Evolutionary conservation across 2,329 filamentous ascomycete genomes (phyloP), one percentile per base, ranked within the genome.

Genomic region (Penicillium sp.): DNA sequence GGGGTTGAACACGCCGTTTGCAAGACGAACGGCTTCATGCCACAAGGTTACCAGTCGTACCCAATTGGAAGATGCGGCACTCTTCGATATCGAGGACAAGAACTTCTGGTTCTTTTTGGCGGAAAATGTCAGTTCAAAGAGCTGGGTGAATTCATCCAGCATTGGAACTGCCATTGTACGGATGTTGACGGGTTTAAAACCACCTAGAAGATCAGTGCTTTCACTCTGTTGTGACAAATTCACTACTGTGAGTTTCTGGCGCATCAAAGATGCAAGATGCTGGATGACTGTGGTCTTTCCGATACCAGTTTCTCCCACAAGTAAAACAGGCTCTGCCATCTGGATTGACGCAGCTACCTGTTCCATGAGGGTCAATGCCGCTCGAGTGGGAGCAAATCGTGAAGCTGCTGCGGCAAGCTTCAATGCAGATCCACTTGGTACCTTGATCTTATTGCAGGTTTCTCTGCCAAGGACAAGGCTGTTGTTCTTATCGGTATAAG

Each of bases 221-320:
- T 99, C 96, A 69, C 93, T 97, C 73, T 99, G 96, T 72, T 99
- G 96, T 0, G 94, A 99, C 71, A 99, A 75, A 70, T 99, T 99
- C 70, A 99, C 92, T 3, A 93, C 91, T 0, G 92, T 89, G 13
- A 99, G 83, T 67, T 91, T 96, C 70, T 92, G 89, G 1, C 93
- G 91, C 29, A 97, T 82, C 4, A 89, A 84, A 57, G 89, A 87
- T 0, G 94, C 92, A 55, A 99, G 81, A 70, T 97, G 92, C 73
- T 99, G 94, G 15, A 99, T 88, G 27, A 94, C 90, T 0, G 94
- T 96, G 0, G 94, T 99, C 77, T 99, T 99, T 68, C 94, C 94
- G 50, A 96, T 97, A 79, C 94, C 94, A 8, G 94, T 99, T 78
- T 99, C 94, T 70, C 94, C 94, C n/a, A 99, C 94, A 29, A 99